Evolutionary conservation across 331 rosid genomes (phyloP).

Genomic region (Acacia pycnantha): DNA sequence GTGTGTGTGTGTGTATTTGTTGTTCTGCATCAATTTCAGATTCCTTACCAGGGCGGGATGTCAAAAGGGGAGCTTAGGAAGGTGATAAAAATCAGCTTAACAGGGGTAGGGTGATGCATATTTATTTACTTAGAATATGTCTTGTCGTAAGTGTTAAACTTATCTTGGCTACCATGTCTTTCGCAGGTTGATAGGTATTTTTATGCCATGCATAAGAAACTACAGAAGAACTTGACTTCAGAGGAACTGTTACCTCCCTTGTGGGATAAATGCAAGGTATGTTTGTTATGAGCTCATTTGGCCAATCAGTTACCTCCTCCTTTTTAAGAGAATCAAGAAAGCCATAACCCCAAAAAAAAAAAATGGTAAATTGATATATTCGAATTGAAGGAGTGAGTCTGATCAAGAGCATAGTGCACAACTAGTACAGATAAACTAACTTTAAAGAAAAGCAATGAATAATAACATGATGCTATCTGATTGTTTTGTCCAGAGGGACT

Average conservation of each 20-base stretch:
- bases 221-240: slow-evolving; percentile 93
- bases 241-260: slow-evolving; percentile 95
- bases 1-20: background rate
- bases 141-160: slow-evolving; percentile 7
- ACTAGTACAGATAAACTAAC: too few relatives aligned
- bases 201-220: slow-evolving; percentile 80
- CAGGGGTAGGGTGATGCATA: slow-evolving; percentile 64
- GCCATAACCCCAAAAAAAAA: too few relatives aligned
- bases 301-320: background rate
- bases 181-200: slow-evolving; percentile 81
- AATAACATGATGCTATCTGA: slow-evolving; percentile 14
- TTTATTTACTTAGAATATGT: background rate
- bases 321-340: background rate
- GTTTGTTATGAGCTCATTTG: slow-evolving; percentile 17
- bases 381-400: background rate
- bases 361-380: background rate
- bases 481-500: slow-evolving; percentile 66
- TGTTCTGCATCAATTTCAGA: slow-evolving; percentile 54
- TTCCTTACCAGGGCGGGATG: slow-evolving; percentile 92
- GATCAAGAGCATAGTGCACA: background rate
- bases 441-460: background rate
- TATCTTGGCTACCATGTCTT: slow-evolving; percentile 6
- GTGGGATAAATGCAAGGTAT: slow-evolving; percentile 99
- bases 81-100: slow-evolving; percentile 76
- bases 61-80: slow-evolving; percentile 88